Evolutionary conservation across 495 filamentous ascomycete genomes (phyloP).

Genomic region (Xanthoparmelia taractica): DNA sequence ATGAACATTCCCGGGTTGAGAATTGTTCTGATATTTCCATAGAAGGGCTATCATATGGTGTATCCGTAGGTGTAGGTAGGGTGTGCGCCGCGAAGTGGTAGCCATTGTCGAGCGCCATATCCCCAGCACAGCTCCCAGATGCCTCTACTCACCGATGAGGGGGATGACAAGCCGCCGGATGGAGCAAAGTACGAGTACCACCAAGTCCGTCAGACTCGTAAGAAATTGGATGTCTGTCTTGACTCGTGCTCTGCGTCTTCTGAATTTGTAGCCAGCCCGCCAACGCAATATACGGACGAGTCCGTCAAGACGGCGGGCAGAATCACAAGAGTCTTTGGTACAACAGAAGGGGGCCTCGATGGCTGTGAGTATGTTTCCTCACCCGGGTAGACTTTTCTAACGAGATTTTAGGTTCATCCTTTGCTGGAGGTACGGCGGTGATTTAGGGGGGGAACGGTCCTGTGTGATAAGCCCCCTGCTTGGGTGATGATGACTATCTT

Average conservation of each 20-base stretch:
- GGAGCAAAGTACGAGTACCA: neutral
- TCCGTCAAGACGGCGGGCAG: neutral
- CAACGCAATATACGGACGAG: neutral
- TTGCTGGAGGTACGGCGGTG: neutral
- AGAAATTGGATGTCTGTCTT: neutral
- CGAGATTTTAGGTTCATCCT: neutral
- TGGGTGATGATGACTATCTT: neutral
- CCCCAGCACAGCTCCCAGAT: neutral
- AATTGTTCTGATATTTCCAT: conserved; percentile 44
- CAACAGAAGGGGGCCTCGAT: neutral
- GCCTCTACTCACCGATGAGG: neutral
- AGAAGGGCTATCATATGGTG: conserved; percentile 56
- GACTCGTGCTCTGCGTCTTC: neutral
- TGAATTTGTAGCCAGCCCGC: neutral
- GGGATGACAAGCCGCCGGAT: neutral
- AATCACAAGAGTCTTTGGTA: neutral
- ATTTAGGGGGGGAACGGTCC: neutral
- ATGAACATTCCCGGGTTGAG: conserved; percentile 49
- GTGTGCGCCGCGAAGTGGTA: conserved; percentile 29
- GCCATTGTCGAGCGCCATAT: conserved; percentile 24
- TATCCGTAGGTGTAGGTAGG: conserved; percentile 60
- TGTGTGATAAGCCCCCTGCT: neutral
- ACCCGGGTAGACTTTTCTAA: neutral
- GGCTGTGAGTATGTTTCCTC: neutral
- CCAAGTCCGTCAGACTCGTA: neutral